Evolutionary conservation across 2,329 filamentous ascomycete species (phyloP).

Genomic region (Aspergillus floridensis): DNA sequence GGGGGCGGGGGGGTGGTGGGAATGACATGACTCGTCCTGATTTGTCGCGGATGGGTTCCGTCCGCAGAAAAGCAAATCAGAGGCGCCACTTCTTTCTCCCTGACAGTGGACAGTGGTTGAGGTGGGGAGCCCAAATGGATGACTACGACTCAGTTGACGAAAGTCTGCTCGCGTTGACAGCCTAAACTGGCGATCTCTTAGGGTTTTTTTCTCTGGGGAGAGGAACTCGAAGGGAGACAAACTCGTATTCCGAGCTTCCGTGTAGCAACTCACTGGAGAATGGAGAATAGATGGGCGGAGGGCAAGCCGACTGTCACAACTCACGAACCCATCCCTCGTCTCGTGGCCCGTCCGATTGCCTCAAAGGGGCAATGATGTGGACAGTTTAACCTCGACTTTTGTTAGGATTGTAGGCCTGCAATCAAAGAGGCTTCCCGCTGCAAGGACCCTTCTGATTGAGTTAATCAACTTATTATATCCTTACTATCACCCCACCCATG

Average conservation of each 20-base stretch:
- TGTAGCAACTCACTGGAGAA: too few species aligned
- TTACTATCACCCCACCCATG: conserved; percentile 4
- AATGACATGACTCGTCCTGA: background rate
- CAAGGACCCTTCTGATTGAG: background rate
- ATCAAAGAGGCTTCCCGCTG: too few species aligned
- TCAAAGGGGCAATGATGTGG: background rate
- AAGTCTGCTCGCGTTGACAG: background rate
- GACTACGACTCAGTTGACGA: too few species aligned
- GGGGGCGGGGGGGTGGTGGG: too few species aligned
- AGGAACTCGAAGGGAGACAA: too few species aligned
- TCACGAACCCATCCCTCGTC: background rate
- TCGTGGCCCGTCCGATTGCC: background rate
- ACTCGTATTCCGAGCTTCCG: background rate
- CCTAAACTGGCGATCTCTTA: background rate
- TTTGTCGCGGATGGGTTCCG: background rate
- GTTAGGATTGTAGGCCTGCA: background rate
- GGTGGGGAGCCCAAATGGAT: too few species aligned
- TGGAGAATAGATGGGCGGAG: too few species aligned
- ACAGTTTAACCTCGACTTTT: background rate
- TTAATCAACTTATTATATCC: conserved; percentile 1
- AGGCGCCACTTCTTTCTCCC: background rate
- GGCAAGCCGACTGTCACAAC: background rate
- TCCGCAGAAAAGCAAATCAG: background rate
- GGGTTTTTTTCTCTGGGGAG: background rate
- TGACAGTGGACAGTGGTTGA: background rate